A percentile compares a stretch with the other conserved stretches of the same genome.
These are phyloP conservation scores for Taphrina confusa DNA, from an alignment of 1,139 yeast species.

Conservation along the genomic window DNA sequence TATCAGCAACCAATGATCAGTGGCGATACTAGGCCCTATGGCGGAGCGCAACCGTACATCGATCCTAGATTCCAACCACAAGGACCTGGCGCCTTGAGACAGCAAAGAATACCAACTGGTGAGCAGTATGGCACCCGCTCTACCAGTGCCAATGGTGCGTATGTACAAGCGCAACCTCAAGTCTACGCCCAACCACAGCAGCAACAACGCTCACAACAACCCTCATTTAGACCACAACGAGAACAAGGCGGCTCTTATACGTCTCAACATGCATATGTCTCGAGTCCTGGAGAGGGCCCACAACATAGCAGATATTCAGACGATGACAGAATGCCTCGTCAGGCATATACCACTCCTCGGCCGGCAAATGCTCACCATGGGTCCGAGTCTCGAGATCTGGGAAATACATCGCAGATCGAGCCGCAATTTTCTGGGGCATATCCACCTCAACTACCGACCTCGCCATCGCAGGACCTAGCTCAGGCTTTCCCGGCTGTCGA, in stretches of 20 bases:
- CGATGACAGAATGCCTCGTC: neutral
- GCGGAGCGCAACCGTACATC: neutral
- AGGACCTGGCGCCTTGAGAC: neutral
- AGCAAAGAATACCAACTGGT: neutral
- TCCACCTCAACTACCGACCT: slow-evolving; percentile 1
- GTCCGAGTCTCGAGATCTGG: neutral
- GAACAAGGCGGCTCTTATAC: neutral
- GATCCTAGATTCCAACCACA: neutral
- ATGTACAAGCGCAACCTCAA: too few species aligned
- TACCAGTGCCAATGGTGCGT: neutral
- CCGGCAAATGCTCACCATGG: neutral
- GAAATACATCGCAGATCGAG: neutral
- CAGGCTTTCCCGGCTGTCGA: slow-evolving; percentile 17
- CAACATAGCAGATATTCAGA: neutral
- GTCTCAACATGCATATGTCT: neutral
- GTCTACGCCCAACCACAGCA: neutral
- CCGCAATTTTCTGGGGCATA: neutral
- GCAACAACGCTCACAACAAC: neutral
- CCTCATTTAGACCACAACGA: too few species aligned
- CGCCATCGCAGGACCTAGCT: slow-evolving; percentile 25
- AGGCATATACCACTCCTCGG: neutral
- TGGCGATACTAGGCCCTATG: neutral
- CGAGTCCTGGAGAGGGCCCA: neutral
- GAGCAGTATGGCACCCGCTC: neutral
- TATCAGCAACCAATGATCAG: neutral